Base-by-base conservation (phyloP, 1,284 basidiomycete species). In the Naganishia albida region DNA sequence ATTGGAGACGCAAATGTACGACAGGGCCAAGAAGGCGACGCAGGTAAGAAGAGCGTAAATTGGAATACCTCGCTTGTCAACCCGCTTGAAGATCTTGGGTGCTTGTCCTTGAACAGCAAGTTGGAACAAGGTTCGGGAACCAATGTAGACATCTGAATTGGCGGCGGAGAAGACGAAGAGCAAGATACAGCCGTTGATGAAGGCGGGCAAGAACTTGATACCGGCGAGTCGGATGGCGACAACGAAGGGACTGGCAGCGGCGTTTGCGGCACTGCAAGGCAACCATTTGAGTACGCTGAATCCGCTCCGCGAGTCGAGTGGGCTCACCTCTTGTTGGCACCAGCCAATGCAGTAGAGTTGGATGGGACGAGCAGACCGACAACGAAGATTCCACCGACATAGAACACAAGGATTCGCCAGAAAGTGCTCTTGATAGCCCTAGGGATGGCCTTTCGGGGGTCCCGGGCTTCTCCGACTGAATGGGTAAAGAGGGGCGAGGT, bases 211-310 rank as follows among this genome's bases (percentile, higher is more conserved):
- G 23, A 73, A 77, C 46, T 76, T 74, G 77, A 84, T 82, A 63
- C 77, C 75, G 7, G 80, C 78, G 6, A 38, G 42, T 46, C 40
- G 30, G 38, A 62, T 80, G 20, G 81, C 84, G 16, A 91, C 87
- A 54, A 90, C 87, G 74, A 91, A 91, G 0, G 89, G 89, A 54
- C 87, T 90, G 3, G 89, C 88, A 16, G 86, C 84, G 15, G 87
- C 85, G 59, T 86, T 86, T 40, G 77, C 72, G 1, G 72, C 69
- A 49, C 56, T 60, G 43, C 16, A 18, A 54, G 16, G 23, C 4
- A 38, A 1, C 8, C n/a, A 25, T 38, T 43, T 20, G 40, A n/a
- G n/a, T n/a, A n/a, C n/a, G n/a, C n/a, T n/a, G n/a, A n/a, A n/a
- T n/a, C n/a, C n/a, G 3, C 34, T 15, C 6, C 20, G 6, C 3